Evolutionary conservation across 2,329 filamentous ascomycete species (phyloP), one percentile per base, ranked within the genome.

Genomic region (Fonsecaea pedrosoi): DNA sequence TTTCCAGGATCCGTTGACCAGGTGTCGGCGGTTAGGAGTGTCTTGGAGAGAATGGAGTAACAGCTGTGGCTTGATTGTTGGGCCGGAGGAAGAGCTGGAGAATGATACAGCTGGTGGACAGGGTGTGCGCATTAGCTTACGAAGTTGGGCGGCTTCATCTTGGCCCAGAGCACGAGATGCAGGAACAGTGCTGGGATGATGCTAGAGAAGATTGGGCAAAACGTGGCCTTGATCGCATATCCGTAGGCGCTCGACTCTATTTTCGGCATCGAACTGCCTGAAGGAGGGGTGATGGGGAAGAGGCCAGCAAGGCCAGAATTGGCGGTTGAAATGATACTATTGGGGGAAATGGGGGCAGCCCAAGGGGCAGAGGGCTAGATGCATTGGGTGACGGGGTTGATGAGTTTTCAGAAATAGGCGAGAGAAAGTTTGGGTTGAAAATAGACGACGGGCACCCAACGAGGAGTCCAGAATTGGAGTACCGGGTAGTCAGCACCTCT

Each of bases 241-340:
- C 54, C 54, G 58, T 38, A 66, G 45, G 40, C 64, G 59, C 64
- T 56, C 42, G 38, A 38, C 54, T 67, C 65, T 67, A 67, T 63
- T 63, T 63, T 63, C 65, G 62, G 65, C 60, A 53, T 53, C 54
- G 45, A 50, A 34, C 13, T 55, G 45, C 60, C 65, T 55, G 60
- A 40, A 56, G 38, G 62, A 62, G 64, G 10, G 54, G 45, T 53
- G 40, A 58, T 57, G 54, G 54, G 64, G n/a, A 45, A 54, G 48
- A 55, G 64, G 59, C 34, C 15, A 38, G 37, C 32, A 34, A 56
- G 38, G 48, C 58, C 58, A 42, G 38, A 54, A 38, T 35, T 37
- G 57, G 21, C 56, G 56, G 63, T 50, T 50, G 42, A 57, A 55
- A 50, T n/a, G 57, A 32, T 60, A 37, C 32, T 37, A 65, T 65